These are phyloP conservation scores for Fusarium duplospermum DNA, from an alignment of 2,329 filamentous ascomycete species.

Conservation along the genomic window DNA sequence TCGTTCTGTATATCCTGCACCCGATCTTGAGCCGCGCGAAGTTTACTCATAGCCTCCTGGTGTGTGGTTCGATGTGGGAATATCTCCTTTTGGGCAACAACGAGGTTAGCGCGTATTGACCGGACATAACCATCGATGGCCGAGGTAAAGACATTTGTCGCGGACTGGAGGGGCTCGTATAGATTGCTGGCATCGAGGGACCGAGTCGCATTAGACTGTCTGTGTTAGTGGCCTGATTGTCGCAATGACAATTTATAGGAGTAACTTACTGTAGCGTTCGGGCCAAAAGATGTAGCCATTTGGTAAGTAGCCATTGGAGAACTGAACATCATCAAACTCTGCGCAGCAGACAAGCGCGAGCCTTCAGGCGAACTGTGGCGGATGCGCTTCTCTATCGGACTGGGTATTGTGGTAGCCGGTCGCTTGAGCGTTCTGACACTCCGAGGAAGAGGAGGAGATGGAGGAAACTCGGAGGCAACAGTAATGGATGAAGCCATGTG, in stretches of 20 bases:
- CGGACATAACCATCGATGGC: slow-evolving; percentile 40
- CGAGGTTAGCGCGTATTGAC: slow-evolving; percentile 39
- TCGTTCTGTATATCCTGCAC: slow-evolving; percentile 38
- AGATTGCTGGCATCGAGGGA: slow-evolving; percentile 36
- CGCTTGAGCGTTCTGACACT: slow-evolving; percentile 39
- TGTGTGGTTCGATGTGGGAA: slow-evolving; percentile 44
- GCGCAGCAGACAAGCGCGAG: slow-evolving; percentile 43
- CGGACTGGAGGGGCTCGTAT: slow-evolving; percentile 40
- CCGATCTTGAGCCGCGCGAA: slow-evolving; percentile 33
- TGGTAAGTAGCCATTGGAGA: slow-evolving; percentile 46
- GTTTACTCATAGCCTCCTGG: slow-evolving; percentile 39
- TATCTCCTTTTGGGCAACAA: slow-evolving; percentile 40
- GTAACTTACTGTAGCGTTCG: slow-evolving; percentile 32
- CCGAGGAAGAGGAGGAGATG: slow-evolving; percentile 40
- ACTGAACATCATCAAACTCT: slow-evolving; percentile 46
- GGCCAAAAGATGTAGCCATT: slow-evolving; percentile 39
- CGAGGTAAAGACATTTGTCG: slow-evolving; percentile 31
- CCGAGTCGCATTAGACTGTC: slow-evolving; percentile 31
- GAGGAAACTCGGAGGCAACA: slow-evolving; percentile 41
- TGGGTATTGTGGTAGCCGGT: slow-evolving; percentile 32
- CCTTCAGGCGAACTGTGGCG: slow-evolving; percentile 43
- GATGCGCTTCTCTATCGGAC: slow-evolving; percentile 38
- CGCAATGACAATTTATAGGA: neutral
- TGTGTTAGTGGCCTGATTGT: neutral
- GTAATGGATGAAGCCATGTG: slow-evolving; percentile 43